Evolutionary conservation across 208 protist genomes (phyloP).

Genomic region (Borovskyia barvae): DNA sequence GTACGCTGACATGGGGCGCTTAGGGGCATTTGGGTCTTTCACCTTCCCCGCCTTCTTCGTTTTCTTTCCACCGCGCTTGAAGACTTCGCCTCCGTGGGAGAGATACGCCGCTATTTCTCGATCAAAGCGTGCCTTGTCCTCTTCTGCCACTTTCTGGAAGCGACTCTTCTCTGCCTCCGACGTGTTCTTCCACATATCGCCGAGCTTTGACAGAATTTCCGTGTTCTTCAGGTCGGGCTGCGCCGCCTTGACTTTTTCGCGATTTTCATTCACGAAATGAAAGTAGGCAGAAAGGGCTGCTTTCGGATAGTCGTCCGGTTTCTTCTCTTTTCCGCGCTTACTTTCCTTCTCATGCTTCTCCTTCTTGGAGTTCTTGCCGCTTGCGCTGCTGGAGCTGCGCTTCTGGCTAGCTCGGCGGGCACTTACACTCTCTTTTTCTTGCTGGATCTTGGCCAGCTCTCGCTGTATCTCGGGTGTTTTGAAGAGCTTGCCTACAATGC

Average conservation of each 20-base stretch:
- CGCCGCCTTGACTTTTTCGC: conserved; percentile 60
- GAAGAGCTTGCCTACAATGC: conserved; percentile 47
- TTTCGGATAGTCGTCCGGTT: conserved; percentile 87
- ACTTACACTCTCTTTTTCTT: conserved; percentile 36
- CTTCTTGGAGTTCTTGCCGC: conserved; percentile 20
- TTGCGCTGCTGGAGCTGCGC: conserved; percentile 23
- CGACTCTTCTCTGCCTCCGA: conserved; percentile 66
- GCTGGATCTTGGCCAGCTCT: conserved; percentile 61
- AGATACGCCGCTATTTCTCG: conserved; percentile 75
- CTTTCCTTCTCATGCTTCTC: conserved; percentile 31
- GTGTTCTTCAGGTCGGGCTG: conserved; percentile 72
- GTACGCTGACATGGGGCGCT: conserved; percentile 75
- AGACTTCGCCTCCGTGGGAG: conserved; percentile 49
- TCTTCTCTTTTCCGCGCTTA: conserved; percentile 63
- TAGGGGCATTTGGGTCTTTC: conserved; percentile 86
- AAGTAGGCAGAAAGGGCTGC: conserved; percentile 68
- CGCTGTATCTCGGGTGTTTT: conserved; percentile 55
- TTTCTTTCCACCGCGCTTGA: conserved; percentile 52
- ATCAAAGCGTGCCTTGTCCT: conserved; percentile 80
- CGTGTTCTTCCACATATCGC: conserved; percentile 56
- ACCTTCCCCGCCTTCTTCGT: conserved; percentile 54
- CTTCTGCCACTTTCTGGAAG: conserved; percentile 71
- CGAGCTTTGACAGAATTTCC: conserved; percentile 64
- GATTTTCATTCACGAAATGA: conserved; percentile 73
- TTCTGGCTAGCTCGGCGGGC: conserved; percentile 48